Conservation (phyloP, 345 rosid genomes). For the Eucalyptus marginata region DNA sequence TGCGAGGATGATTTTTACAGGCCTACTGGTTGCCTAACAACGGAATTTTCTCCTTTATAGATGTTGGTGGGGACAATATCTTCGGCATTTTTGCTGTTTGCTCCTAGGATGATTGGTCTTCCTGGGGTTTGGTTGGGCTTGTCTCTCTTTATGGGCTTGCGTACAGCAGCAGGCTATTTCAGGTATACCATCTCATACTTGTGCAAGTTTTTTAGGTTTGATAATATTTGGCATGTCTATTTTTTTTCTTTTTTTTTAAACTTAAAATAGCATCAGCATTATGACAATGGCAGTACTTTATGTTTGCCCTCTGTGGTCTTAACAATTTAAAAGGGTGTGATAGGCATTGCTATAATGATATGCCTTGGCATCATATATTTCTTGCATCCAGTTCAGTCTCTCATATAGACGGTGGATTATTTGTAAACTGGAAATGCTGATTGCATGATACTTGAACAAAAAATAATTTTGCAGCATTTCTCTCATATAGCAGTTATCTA, state of each 20-base stretch:
- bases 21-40: neutral
- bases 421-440: neutral
- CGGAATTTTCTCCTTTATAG: slow-evolving; percentile 7
- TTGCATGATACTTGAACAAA: neutral
- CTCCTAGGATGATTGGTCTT: slow-evolving; percentile 47
- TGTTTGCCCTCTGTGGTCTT: neutral
- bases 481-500: neutral
- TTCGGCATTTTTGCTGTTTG: slow-evolving; percentile 53
- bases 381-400: neutral
- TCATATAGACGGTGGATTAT: neutral
- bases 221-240: neutral
- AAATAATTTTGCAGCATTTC: neutral
- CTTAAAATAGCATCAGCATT: neutral
- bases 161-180: slow-evolving; percentile 62
- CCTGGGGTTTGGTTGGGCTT: slow-evolving; percentile 89
- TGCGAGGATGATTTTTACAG: neutral
- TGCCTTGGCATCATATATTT: neutral
- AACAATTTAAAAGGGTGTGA: neutral
- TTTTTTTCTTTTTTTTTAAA: neutral
- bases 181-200: slow-evolving; percentile 25
- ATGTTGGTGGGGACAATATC: slow-evolving; percentile 69
- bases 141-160: slow-evolving; percentile 79
- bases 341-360: neutral
- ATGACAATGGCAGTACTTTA: neutral
- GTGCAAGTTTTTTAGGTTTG: neutral